Base-by-base conservation (phyloP, 2,329 filamentous ascomycete species). In the Arthroderma uncinatum region DNA sequence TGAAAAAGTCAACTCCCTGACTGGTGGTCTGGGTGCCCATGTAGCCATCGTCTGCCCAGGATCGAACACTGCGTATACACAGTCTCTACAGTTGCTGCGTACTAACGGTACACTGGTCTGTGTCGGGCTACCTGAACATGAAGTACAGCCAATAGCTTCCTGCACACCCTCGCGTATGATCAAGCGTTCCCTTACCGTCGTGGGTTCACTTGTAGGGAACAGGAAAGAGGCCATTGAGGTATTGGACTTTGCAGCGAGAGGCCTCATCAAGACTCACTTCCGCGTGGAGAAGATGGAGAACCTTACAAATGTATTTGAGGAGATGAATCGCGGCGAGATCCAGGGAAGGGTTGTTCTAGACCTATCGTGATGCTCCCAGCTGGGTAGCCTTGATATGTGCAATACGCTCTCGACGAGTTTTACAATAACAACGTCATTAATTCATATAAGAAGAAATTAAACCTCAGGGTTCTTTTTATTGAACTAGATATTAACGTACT, bases 41-140 rank as follows among this genome's bases (percentile, higher is more conserved):
- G 80, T 80, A 1, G 82, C 82, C 1, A 68, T 86, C 16, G 80
- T 85, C 14, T 78, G 77, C 64, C 78, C 77, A 0, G 73, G 74
- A 14, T 73, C 73, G 33, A 78, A 80, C 57, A 69, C 68, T 40
- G 77, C 77, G 4, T 81, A 80, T 62, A 71, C 70, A 50, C 78
- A 79, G 67, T 71, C 73, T 1, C 60, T 79, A 36, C 67, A 66
- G 40, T 73, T 79, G 59, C 67, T 80, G 19, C 71, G 75, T 25
- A 76, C 78, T 62, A 72, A 74, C 56, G 78, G 78, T 1, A 76
- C 74, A 0, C 53, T 80, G 34, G 77, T 80, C 8, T 79, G 77
- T 61, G 74, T 80, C 5, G 78, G 78, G 4, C 67, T 80, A 25
- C 78, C 78, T 4, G 75, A 78, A 59, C 72, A 76, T 28, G 69